A percentile compares a stretch with the other conserved stretches of the same genome.
These are phyloP conservation scores for Boletus calvinii DNA, from an alignment of 1,284 basidiomycete species.

Conservation along the genomic window DNA sequence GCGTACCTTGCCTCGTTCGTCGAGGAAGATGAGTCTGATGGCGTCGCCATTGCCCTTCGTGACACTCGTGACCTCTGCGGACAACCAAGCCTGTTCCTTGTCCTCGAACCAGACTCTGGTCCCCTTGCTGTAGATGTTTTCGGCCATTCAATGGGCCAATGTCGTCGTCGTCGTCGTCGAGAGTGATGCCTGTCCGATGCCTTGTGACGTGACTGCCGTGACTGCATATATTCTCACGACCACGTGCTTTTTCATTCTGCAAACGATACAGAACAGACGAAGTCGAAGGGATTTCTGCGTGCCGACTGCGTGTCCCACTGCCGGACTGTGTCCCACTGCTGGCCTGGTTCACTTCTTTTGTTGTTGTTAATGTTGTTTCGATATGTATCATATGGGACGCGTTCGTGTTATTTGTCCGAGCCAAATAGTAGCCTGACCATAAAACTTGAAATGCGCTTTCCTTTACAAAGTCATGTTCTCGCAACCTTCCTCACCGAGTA, in stretches of 20 bases:
- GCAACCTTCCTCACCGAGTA: slow-evolving; percentile 10
- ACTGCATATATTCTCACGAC: slow-evolving; percentile 18
- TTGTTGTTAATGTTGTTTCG: too few species aligned
- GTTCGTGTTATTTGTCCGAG: slow-evolving; percentile 28
- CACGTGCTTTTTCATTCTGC: slow-evolving; percentile 17
- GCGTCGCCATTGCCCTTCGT: slow-evolving; percentile 62
- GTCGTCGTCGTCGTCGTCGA: slow-evolving; percentile 21
- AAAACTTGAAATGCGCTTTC: slow-evolving; percentile 11
- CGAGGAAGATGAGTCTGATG: slow-evolving; percentile 77
- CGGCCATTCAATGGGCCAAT: slow-evolving; percentile 57
- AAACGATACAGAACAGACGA: too few species aligned
- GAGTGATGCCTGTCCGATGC: slow-evolving; percentile 1
- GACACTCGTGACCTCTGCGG: slow-evolving; percentile 75
- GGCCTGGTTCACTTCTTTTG: background rate
- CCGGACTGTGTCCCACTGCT: too few species aligned
- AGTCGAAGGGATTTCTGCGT: too few species aligned
- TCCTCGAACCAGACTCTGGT: slow-evolving; percentile 89
- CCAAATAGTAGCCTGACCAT: slow-evolving; percentile 24
- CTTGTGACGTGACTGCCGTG: slow-evolving; percentile 32
- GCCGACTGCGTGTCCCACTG: too few species aligned
- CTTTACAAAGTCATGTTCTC: background rate
- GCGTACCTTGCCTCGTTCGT: slow-evolving; percentile 83
- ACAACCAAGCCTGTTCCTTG: slow-evolving; percentile 91
- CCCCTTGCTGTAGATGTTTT: slow-evolving; percentile 84
- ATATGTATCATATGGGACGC: background rate